Conservation (phyloP, 768 basidiomycete genomes). For the Lentinula aciculospora region DNA sequence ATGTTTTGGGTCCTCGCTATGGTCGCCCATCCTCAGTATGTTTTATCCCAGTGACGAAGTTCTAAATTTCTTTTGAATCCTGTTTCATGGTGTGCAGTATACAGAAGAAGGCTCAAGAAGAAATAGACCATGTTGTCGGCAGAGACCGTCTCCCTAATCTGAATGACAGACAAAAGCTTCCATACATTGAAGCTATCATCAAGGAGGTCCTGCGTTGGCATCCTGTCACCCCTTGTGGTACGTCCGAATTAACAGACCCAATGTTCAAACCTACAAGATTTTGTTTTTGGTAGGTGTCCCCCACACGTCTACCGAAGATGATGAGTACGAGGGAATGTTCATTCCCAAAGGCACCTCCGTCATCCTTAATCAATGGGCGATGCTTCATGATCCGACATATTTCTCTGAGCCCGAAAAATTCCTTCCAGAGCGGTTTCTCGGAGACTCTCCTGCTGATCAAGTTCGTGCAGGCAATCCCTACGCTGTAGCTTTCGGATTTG, state of each 20-base stretch:
- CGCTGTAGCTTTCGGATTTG: not conserved
- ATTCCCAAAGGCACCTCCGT: conserved; percentile 23
- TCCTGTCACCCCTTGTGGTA: not conserved
- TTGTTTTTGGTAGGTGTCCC: conserved; percentile 13
- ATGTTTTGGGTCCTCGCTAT: conserved; percentile 1
- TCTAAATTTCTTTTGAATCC: conserved; percentile 33
- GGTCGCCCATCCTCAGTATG: conserved; percentile 2
- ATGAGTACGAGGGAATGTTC: conserved; percentile 24
- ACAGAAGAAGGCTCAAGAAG: conserved; percentile 23
- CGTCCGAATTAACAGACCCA: not conserved
- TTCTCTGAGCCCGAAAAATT: conserved; percentile 1
- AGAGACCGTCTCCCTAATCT: conserved; percentile 19
- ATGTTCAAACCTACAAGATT: no score
- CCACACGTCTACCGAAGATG: conserved; percentile 22
- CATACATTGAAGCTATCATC: conserved; percentile 22
- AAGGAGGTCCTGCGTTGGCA: conserved; percentile 16
- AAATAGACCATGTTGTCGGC: conserved; percentile 29
- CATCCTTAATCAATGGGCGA: conserved; percentile 21
- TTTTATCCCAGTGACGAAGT: conserved; percentile 17
- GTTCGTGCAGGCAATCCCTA: conserved; percentile 2
- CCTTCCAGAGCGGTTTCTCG: not conserved
- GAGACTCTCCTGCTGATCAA: not conserved
- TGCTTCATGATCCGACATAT: conserved; percentile 13
- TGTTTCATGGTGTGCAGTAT: conserved; percentile 26
- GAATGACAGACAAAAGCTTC: conserved; percentile 17